These are phyloP conservation scores for Monosporascus sp. DNA, from an alignment of 2,329 filamentous ascomycete species.

Conservation along the genomic window DNA sequence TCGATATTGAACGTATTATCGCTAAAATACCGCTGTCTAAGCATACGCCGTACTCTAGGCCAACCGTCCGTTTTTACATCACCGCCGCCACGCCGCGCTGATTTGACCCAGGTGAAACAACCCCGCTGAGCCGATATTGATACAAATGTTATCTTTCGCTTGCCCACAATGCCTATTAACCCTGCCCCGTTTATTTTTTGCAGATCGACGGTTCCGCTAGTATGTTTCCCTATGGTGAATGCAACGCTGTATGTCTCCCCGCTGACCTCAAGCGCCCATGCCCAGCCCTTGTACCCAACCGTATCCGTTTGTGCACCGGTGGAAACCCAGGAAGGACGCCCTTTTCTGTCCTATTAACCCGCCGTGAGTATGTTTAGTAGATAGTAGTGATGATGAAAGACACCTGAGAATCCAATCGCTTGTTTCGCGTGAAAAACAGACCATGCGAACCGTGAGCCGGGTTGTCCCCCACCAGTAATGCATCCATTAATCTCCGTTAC, in stretches of 20 bases:
- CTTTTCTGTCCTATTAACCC: constrained; percentile 1
- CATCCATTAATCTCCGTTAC: neutral
- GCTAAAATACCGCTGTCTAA: no score
- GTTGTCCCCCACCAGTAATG: neutral
- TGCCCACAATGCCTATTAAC: neutral
- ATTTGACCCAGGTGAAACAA: no score
- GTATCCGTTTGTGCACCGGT: neutral
- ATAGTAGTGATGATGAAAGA: constrained; percentile 8
- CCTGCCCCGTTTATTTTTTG: neutral
- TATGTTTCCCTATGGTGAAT: neutral
- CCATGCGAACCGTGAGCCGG: constrained; percentile 13
- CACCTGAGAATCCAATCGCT: constrained; percentile 10
- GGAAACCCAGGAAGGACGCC: neutral
- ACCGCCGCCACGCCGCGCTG: no score
- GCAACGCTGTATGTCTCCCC: neutral
- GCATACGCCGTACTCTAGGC: no score
- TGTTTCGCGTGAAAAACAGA: constrained; percentile 6
- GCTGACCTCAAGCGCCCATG: neutral
- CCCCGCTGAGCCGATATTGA: no score
- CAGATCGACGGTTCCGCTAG: neutral
- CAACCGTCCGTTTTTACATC: no score
- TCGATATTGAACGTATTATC: no score
- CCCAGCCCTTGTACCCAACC: neutral
- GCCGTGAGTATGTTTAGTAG: constrained; percentile 7
- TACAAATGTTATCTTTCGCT: no score